Conservation (phyloP, 2,329 filamentous ascomycete species). For the Cladosporium sp. region DNA sequence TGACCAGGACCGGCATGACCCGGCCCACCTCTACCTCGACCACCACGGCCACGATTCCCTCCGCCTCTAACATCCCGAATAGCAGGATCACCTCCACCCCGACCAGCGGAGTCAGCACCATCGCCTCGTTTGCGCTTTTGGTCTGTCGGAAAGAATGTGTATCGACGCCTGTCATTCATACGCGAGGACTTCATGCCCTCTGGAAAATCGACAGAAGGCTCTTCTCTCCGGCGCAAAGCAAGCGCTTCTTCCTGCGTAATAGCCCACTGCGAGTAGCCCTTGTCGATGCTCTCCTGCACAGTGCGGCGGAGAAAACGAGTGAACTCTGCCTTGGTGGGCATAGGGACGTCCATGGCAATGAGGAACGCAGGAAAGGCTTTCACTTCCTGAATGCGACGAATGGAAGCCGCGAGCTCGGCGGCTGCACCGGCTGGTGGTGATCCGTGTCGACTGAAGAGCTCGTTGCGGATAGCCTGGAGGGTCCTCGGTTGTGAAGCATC, state of each 20-base stretch:
- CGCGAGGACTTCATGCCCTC: neutral
- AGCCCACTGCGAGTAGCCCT: constrained; percentile 19
- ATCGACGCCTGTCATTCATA: neutral
- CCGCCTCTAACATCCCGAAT: neutral
- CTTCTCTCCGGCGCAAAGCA: constrained; percentile 14
- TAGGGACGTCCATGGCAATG: constrained; percentile 15
- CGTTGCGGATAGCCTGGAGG: constrained; percentile 15
- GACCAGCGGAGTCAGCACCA: neutral
- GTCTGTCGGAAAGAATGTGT: neutral
- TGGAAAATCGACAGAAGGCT: constrained; percentile 2
- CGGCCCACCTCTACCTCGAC: neutral
- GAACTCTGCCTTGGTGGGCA: constrained; percentile 13
- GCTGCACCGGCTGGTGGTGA: constrained; percentile 20
- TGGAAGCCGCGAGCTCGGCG: constrained; percentile 14
- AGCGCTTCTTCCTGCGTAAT: constrained; percentile 20
- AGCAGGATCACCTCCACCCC: neutral
- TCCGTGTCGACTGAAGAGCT: constrained; percentile 21
- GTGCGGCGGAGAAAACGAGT: constrained; percentile 16
- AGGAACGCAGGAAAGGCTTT: constrained; percentile 18
- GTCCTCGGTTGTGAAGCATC: neutral
- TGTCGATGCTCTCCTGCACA: constrained; percentile 17
- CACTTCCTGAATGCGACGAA: constrained; percentile 20
- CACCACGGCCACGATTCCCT: neutral
- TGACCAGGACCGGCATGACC: too few species aligned
- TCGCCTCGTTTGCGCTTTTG: neutral